These are phyloP conservation scores for Alliaria petiolata DNA, from an alignment of 345 rosid species.

Conservation along the genomic window DNA sequence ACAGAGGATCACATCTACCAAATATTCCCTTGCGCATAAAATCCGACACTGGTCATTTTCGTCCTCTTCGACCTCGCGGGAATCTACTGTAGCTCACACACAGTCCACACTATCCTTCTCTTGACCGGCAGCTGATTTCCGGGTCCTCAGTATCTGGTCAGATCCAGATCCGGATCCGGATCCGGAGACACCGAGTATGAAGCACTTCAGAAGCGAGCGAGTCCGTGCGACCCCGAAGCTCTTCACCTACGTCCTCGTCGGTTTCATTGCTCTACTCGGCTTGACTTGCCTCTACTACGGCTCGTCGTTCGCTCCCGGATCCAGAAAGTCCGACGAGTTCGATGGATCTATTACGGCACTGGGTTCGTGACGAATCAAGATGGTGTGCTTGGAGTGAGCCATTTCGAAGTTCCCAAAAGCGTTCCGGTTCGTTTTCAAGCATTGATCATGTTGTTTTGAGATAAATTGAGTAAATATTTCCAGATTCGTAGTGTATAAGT, in stretches of 20 bases:
- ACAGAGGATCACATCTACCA: not conserved
- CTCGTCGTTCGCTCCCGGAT: conserved; percentile 69
- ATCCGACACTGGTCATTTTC: conserved; percentile 17
- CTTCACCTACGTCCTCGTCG: conserved; percentile 51
- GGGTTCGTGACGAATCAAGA: conserved; percentile 27
- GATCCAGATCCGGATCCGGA: conserved; percentile 34
- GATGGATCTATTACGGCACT: conserved; percentile 41
- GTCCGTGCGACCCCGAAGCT: conserved; percentile 44
- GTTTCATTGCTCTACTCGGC: conserved; percentile 56
- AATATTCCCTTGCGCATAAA: conserved; percentile 25
- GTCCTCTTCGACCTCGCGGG: conserved; percentile 31
- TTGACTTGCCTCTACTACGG: conserved; percentile 72
- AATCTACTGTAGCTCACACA: conserved; percentile 26
- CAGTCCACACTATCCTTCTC: conserved; percentile 17
- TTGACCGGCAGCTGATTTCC: conserved; percentile 23
- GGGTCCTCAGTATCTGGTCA: conserved; percentile 16
- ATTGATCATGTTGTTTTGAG: not conserved
- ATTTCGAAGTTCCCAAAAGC: conserved; percentile 45
- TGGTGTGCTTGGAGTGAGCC: conserved; percentile 34
- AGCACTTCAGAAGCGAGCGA: conserved; percentile 45
- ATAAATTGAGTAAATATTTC: not conserved
- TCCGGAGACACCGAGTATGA: conserved; percentile 38
- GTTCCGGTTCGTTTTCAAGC: conserved; percentile 54
- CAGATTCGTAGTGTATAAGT: not conserved
- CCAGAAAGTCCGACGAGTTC: conserved; percentile 48